A percentile compares a stretch with the other conserved stretches of the same genome.
These are phyloP conservation scores for Harringtonia lauricola DNA, from an alignment of 2,329 filamentous ascomycete genomes.

Conservation along the genomic window DNA sequence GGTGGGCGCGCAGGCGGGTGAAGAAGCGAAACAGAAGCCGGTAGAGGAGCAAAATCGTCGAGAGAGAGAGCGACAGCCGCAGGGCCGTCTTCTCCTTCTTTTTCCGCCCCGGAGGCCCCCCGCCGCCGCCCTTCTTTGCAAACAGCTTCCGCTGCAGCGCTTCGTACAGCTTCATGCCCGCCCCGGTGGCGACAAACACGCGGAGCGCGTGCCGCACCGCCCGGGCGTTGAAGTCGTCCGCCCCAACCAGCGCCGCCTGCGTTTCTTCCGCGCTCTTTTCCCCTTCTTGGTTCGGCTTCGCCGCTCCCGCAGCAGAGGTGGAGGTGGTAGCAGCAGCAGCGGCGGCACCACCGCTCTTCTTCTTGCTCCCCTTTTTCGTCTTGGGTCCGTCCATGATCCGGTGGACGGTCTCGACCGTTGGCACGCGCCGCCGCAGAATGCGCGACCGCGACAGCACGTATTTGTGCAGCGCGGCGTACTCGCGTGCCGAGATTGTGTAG, in stretches of 20 bases:
- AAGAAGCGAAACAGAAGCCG: conserved; percentile 87
- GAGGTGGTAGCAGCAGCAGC: too few relatives aligned
- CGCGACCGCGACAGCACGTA: conserved; percentile 67
- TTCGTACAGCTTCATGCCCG: conserved; percentile 53
- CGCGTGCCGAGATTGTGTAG: conserved; percentile 74
- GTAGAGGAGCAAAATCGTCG: conserved; percentile 73
- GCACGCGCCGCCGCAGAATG: conserved; percentile 41
- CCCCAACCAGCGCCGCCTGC: conserved; percentile 14
- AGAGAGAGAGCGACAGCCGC: conserved; percentile 71
- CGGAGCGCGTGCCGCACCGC: conserved; percentile 61
- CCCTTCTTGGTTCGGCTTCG: neutral
- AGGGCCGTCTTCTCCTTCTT: conserved; percentile 53
- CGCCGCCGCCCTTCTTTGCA: conserved; percentile 13
- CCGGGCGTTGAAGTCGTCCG: conserved; percentile 58
- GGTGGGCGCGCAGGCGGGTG: conserved; percentile 61
- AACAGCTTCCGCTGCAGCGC: conserved; percentile 37
- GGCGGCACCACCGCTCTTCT: neutral
- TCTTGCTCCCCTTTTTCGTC: conserved; percentile 1
- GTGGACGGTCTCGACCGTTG: conserved; percentile 44
- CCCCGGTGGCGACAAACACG: conserved; percentile 54
- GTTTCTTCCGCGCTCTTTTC: neutral
- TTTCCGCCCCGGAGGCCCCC: conserved; percentile 26
- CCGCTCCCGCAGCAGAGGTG: too few relatives aligned
- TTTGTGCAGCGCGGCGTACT: conserved; percentile 77
- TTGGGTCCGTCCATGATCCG: conserved; percentile 36